Conservation (phyloP, 768 basidiomycete genomes). For the Leccinum fibrillosum region DNA sequence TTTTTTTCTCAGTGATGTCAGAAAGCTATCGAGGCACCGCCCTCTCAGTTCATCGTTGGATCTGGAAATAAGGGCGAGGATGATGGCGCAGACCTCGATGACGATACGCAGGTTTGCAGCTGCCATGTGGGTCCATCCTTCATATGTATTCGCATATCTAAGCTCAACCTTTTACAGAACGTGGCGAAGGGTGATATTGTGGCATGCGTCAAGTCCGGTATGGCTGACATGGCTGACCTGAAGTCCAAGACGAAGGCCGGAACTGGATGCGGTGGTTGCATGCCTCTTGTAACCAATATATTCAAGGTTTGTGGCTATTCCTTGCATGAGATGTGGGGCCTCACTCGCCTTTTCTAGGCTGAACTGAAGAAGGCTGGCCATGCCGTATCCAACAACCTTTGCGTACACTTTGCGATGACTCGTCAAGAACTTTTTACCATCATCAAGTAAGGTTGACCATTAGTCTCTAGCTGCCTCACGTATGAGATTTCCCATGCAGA, state of each 20-base stretch:
- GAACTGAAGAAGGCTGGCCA: slow-evolving; percentile 70
- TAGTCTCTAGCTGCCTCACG: not conserved
- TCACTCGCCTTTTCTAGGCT: slow-evolving; percentile 33
- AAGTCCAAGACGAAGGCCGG: slow-evolving; percentile 69
- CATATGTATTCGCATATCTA: not conserved
- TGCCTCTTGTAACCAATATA: slow-evolving; percentile 49
- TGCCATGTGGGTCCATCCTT: slow-evolving; percentile 48
- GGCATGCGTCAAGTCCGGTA: slow-evolving; percentile 48
- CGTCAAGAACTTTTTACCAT: slow-evolving; percentile 67
- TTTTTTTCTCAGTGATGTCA: slow-evolving; percentile 18
- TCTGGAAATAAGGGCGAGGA: slow-evolving; percentile 46
- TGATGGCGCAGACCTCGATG: slow-evolving; percentile 64
- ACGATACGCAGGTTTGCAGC: slow-evolving; percentile 69
- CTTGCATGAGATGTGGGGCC: too few relatives aligned
- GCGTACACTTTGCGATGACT: slow-evolving; percentile 60
- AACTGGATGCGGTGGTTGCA: slow-evolving; percentile 71
- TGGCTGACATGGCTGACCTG: slow-evolving; percentile 47
- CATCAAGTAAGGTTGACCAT: slow-evolving; percentile 36
- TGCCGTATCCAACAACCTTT: slow-evolving; percentile 55
- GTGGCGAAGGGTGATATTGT: slow-evolving; percentile 58
- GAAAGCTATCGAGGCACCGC: slow-evolving; percentile 65
- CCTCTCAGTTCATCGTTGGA: slow-evolving; percentile 66
- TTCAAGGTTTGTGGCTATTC: slow-evolving; percentile 30
- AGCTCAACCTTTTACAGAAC: slow-evolving; percentile 43
- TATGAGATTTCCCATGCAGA: slow-evolving; percentile 18